Evolutionary conservation across 129 eudicot species (phyloP), one percentile per base, ranked within the genome.

Genomic region (Artemisia annua): DNA sequence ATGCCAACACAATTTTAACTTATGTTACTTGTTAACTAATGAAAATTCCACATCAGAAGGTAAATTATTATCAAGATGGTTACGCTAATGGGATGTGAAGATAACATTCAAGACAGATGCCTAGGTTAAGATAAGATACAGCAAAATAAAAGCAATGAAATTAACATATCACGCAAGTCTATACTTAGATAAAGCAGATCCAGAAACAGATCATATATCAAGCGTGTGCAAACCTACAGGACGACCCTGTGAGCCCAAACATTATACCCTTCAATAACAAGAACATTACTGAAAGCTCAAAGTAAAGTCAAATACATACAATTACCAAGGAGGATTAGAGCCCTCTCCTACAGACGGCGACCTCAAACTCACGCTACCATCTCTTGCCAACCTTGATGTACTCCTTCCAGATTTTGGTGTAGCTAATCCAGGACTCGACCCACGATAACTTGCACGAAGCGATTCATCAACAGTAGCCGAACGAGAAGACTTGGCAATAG

Each of bases 391-490:
- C 79, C 92, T 87, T 2, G 98, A 93, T 63, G 78, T 5, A 64
- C 96, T 89, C 78, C 98, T 87, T 62, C 87, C 91, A 66, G 81
- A 19, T 72, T 92, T 92, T 46, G 98, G 98, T 26, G 96, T 89
- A 50, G 77, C 61, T 50, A 61, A 11, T 11, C 92, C 96, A 11
- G 98, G 98, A 71, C 98, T 93, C 15, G 91, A 80, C 59, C 95
- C 92, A 26, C 98, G 92, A 72, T 93, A 93, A 82, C 98, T 93
- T 59, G 98, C 98, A 48, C 98, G 87, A 30, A 93, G 85, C 62
- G 96, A 93, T 55, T 93, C 98, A 80, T 91, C 97, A 22, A 91
- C 96, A 66, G 85, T 85, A 2, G 81, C 87, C 59, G 92, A 82
- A n/a, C 68, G 84, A 3, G 98, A 92, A 18, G 96, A 89, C 74